Conservation (phyloP, 257 asterid species). For the Solanum piurae region DNA sequence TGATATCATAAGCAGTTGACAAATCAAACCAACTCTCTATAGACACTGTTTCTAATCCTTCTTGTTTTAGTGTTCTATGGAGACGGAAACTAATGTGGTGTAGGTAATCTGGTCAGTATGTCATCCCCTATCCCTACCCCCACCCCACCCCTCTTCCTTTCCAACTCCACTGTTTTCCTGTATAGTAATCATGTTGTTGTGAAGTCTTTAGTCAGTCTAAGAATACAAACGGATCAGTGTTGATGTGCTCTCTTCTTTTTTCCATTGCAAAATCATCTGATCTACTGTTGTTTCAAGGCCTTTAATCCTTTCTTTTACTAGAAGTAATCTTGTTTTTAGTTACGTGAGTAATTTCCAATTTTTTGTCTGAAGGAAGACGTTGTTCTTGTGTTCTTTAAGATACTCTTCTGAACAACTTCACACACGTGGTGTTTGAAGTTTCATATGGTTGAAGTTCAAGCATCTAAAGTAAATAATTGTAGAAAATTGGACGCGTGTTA, state of each 20-base stretch:
- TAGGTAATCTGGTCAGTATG: background rate
- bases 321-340: background rate
- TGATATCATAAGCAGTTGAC: slow-evolving; percentile 11
- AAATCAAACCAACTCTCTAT: background rate
- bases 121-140: background rate
- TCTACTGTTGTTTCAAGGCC: background rate
- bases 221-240: background rate
- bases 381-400: background rate
- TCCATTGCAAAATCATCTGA: background rate
- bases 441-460: background rate
- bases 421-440: background rate
- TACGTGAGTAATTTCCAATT: background rate
- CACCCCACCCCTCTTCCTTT: background rate
- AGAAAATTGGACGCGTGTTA: background rate
- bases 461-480: background rate
- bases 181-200: background rate
- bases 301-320: background rate
- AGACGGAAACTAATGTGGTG: background rate
- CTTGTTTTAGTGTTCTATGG: background rate
- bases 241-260: background rate
- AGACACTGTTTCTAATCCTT: background rate
- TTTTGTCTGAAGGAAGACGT: background rate
- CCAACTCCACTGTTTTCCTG: background rate
- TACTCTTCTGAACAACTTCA: background rate
- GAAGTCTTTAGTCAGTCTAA: background rate